phyloP scores from a whole-genome alignment of 345 rosid genomes.

The Microthlaspi erraticum region DNA sequence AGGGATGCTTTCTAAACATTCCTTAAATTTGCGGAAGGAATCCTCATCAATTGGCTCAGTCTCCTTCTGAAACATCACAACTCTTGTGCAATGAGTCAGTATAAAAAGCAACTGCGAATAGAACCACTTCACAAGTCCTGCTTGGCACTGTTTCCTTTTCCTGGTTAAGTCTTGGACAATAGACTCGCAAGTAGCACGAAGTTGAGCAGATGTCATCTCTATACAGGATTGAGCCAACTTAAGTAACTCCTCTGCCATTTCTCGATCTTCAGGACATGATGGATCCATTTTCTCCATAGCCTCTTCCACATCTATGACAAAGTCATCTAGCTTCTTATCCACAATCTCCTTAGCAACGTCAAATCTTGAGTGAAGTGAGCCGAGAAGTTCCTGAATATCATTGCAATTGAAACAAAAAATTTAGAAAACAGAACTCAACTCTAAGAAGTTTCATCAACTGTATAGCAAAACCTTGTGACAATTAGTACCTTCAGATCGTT shows the following conservation, averaged over 20 bases:
- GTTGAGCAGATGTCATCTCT: constrained; percentile 64
- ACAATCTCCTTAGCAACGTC: constrained; percentile 74
- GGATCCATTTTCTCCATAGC: constrained; percentile 58
- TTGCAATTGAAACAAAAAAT: constrained; percentile 4
- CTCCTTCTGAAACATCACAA: constrained; percentile 76
- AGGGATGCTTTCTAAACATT: constrained; percentile 79
- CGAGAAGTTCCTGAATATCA: constrained; percentile 66
- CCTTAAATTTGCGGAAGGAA: constrained; percentile 66
- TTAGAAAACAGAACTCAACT: constrained; percentile 2
- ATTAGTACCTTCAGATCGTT: constrained; percentile 63
- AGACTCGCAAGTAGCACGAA: constrained; percentile 67
- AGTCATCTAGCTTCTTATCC: constrained; percentile 61
- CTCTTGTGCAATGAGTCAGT: constrained; percentile 80
- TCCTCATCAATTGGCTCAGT: constrained; percentile 67
- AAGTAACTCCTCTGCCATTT: constrained; percentile 65
- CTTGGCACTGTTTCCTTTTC: constrained; percentile 72
- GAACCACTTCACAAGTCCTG: constrained; percentile 71
- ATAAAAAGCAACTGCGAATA: constrained; percentile 76
- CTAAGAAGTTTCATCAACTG: not conserved
- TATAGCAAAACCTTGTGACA: constrained; percentile 1
- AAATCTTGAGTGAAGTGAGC: constrained; percentile 70
- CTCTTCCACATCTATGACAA: constrained; percentile 63
- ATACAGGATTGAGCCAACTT: constrained; percentile 59
- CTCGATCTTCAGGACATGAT: constrained; percentile 56
- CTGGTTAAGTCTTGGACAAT: constrained; percentile 71